Evolutionary conservation across 306 rosid species (phyloP).

Genomic region (Mucuna pruriens): DNA sequence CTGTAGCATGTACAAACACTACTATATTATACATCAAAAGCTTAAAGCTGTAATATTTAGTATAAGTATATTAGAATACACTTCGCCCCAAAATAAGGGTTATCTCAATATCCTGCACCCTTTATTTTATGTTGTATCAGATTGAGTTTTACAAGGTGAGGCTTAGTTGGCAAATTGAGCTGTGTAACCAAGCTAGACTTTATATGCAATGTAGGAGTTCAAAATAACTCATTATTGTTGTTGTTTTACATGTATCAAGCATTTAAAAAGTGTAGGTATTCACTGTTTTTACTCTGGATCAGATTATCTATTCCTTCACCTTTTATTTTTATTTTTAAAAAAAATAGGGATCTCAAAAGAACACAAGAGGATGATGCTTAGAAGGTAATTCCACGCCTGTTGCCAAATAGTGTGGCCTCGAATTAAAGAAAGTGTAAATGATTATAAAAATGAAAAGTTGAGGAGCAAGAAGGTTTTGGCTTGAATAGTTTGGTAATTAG

Average conservation of each 20-base stretch:
- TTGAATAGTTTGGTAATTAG: slow-evolving; percentile 20
- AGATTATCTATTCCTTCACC: background rate
- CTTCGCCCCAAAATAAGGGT: background rate
- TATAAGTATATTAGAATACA: background rate
- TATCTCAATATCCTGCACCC: background rate
- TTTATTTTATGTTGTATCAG: too few relatives aligned
- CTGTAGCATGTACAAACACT: background rate
- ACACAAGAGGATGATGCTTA: background rate
- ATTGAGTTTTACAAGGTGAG: background rate
- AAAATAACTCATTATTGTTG: background rate
- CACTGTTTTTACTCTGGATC: background rate
- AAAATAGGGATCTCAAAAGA: background rate
- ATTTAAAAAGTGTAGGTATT: background rate
- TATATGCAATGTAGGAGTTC: background rate
- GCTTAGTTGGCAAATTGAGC: background rate
- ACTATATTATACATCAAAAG: background rate
- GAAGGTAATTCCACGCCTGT: background rate
- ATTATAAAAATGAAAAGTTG: background rate
- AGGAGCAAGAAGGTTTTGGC: slow-evolving; percentile 4
- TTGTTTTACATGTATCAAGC: background rate
- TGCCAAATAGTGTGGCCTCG: too few relatives aligned
- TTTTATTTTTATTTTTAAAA: background rate
- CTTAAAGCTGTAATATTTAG: background rate
- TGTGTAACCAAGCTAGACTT: background rate
- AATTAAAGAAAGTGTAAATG: background rate